phyloP scores from a whole-genome alignment of 2,329 filamentous ascomycete genomes.

The Fusarium cicatricum region DNA sequence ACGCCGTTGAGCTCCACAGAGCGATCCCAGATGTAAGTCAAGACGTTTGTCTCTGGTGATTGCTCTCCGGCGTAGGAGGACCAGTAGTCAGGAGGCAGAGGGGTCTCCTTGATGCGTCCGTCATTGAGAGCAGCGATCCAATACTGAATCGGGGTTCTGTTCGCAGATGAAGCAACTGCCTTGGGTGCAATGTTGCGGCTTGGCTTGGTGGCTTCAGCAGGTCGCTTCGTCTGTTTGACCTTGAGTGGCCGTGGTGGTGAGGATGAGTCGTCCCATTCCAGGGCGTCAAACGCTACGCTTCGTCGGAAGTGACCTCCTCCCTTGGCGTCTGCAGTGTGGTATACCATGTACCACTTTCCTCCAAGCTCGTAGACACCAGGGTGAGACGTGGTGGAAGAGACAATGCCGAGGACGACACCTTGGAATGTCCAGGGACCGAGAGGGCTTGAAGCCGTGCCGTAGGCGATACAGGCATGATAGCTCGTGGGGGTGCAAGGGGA shows the following conservation, averaged over 20 bases:
- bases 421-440: slow-evolving; percentile 49
- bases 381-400: slow-evolving; percentile 50
- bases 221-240: slow-evolving; percentile 43
- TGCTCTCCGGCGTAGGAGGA: slow-evolving; percentile 44
- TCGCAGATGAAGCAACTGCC: slow-evolving; percentile 37
- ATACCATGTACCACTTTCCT: slow-evolving; percentile 45
- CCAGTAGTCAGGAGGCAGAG: slow-evolving; percentile 51
- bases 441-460: slow-evolving; percentile 46
- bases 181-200: slow-evolving; percentile 46
- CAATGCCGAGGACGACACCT: slow-evolving; percentile 46
- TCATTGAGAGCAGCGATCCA: slow-evolving; percentile 49
- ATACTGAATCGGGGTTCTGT: slow-evolving; percentile 48
- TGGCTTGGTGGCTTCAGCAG: slow-evolving; percentile 32
- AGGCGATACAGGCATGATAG: slow-evolving; percentile 51
- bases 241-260: slow-evolving; percentile 41
- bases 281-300: slow-evolving; percentile 46
- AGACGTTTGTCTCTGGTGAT: slow-evolving; percentile 43
- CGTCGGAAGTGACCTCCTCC: slow-evolving; percentile 49
- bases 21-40: slow-evolving; percentile 45
- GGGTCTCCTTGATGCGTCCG: slow-evolving; percentile 41
- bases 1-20: slow-evolving; percentile 43
- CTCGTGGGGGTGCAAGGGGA: slow-evolving; percentile 50
- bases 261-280: slow-evolving; percentile 45
- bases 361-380: slow-evolving; percentile 45
- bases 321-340: slow-evolving; percentile 48